These are phyloP conservation scores for Singerocomus inundabilis DNA, from an alignment of 1,284 basidiomycete genomes.

Conservation along the genomic window DNA sequence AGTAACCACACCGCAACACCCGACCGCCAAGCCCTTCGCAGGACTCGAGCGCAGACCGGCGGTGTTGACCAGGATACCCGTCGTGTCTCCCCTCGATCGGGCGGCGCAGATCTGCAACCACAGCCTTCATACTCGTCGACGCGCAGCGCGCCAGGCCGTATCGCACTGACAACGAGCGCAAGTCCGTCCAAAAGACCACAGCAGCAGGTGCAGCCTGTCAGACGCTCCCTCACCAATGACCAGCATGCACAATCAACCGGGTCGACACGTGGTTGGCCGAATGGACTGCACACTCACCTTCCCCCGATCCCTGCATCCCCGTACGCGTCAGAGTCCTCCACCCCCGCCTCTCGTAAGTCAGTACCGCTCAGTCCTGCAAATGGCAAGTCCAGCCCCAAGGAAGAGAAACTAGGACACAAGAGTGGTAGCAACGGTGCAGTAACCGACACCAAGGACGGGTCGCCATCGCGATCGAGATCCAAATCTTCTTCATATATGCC, in stretches of 20 bases:
- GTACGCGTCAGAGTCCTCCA: slow-evolving; percentile 37
- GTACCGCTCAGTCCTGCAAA: slow-evolving; percentile 25
- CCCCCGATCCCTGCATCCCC: slow-evolving; percentile 39
- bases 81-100: slow-evolving; percentile 26
- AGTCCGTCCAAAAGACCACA: slow-evolving; percentile 23
- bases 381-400: slow-evolving; percentile 29
- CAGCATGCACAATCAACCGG: slow-evolving; percentile 29
- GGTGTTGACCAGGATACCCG: slow-evolving; percentile 34
- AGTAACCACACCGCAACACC: slow-evolving; percentile 5
- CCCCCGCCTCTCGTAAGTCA: slow-evolving; percentile 36
- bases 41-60: slow-evolving; percentile 37
- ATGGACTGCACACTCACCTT: slow-evolving; percentile 30
- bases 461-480: slow-evolving; percentile 33
- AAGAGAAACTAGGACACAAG: slow-evolving; percentile 24
- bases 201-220: slow-evolving; percentile 25
- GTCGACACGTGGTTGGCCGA: slow-evolving; percentile 24
- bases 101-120: slow-evolving; percentile 22
- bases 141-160: slow-evolving; percentile 32
- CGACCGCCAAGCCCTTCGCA: slow-evolving; percentile 36
- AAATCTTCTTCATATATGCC: slow-evolving; percentile 53
- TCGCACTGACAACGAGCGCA: slow-evolving; percentile 22
- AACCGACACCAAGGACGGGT: slow-evolving; percentile 31
- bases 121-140: slow-evolving; percentile 30
- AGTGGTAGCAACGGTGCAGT: slow-evolving; percentile 16
- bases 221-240: slow-evolving; percentile 34